Conservation (phyloP, 768 basidiomycete species). For the Trichaptum fuscoviolaceum region DNA sequence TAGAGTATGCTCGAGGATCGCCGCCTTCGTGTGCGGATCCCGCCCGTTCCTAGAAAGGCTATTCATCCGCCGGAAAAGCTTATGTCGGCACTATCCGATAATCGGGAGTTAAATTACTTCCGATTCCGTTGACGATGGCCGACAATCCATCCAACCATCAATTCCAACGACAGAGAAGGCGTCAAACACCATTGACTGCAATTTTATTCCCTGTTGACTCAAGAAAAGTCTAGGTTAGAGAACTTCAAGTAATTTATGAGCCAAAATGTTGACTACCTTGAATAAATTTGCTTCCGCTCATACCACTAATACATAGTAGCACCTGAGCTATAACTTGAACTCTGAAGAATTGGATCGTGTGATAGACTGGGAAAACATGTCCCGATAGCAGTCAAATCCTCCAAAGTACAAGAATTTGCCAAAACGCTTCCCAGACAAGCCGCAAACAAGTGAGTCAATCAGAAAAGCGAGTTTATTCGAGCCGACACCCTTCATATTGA, state of each 20-base stretch:
- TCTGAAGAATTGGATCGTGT: too few species aligned
- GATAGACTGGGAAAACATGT: too few species aligned
- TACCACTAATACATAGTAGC: not conserved
- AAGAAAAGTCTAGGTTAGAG: not conserved
- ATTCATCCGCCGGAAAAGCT: not conserved
- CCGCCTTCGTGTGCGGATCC: not conserved
- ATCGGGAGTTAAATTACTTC: not conserved
- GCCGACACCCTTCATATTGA: too few species aligned
- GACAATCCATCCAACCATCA: not conserved
- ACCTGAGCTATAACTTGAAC: not conserved
- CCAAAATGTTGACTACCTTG: not conserved
- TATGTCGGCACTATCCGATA: not conserved
- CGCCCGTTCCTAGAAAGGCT: not conserved
- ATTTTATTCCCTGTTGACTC: not conserved
- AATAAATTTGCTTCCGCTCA: not conserved
- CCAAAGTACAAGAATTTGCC: too few species aligned
- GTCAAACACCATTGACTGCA: not conserved
- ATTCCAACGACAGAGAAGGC: not conserved
- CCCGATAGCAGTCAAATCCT: too few species aligned
- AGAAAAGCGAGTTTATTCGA: too few species aligned
- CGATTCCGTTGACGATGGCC: not conserved
- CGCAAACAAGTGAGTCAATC: too few species aligned
- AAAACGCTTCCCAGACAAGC: too few species aligned
- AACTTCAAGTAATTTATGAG: not conserved
- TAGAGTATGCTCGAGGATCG: not conserved